Percentiles rank a stretch among this genome's conserved stretches.
Conservation (phyloP, 441 rosid species). For the Euphorbia celastroides region DNA sequence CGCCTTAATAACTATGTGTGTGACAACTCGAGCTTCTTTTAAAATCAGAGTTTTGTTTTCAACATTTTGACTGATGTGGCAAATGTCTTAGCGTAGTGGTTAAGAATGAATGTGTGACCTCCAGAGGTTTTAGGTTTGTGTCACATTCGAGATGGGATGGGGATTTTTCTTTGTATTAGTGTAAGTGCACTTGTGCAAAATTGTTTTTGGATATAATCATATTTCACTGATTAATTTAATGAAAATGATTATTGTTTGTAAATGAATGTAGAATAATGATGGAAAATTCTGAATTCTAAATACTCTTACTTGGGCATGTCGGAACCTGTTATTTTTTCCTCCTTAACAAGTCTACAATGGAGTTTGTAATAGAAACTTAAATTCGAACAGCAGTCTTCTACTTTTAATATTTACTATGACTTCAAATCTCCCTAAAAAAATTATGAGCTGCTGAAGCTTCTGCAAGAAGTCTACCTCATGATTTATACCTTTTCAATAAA, state of each 20-base stretch:
- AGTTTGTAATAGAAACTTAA: background rate
- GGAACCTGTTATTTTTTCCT: background rate
- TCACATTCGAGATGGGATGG: no score
- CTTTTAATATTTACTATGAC: background rate
- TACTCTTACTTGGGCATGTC: background rate
- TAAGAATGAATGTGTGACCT: no score
- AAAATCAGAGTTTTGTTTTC: background rate
- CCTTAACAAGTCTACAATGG: background rate
- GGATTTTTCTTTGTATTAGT: no score
- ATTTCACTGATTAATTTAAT: background rate
- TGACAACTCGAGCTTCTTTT: no score
- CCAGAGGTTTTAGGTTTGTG: no score
- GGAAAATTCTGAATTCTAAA: background rate
- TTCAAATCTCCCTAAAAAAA: background rate
- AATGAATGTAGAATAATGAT: background rate
- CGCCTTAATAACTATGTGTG: no score
- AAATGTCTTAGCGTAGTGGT: no score
- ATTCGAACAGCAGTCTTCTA: background rate
- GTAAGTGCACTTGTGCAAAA: no score
- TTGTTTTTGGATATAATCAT: no score
- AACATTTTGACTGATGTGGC: no score
- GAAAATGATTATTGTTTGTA: background rate
- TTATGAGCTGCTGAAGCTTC: no score
- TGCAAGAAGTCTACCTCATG: background rate
- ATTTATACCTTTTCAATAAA: background rate